Base-by-base conservation (phyloP, 164 flowering plant genomes). In the Liquidambar formosana region DNA sequence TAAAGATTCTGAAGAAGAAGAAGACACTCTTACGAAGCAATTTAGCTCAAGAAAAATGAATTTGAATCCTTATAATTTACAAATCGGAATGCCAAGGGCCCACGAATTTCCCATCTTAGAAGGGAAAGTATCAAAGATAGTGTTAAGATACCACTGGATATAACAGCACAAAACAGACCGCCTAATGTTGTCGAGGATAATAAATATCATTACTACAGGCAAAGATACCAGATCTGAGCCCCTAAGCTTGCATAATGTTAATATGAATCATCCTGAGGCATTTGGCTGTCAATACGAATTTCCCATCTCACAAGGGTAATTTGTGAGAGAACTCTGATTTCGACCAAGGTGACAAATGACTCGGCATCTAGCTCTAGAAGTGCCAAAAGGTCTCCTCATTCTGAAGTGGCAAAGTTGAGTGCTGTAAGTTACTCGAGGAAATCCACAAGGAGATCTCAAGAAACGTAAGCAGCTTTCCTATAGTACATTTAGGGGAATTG, bases 1-100 rank as follows among this genome's bases (percentile, higher is more conserved):
- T 65, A 83, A 84, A 72, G 98, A 96, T 82, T 96, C 99, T 65
- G 97, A 93, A 75, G 97, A 89, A 23, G 98, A 93, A 41, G 87
- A 79, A 65, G 77, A 64, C 58, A 56, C 62, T 49, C 19, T 47
- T 27, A 9, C 28, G 3, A 68, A 74, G 65, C 74, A 72, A 63
- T 51, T 61, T 23, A 61, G 61, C 28, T 74, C 27, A 33, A 78
- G 66, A 67, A 67, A 43, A 11, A 43, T 53, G 47, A 59, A 64
- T 3, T 68, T 28, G 22, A 82, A 67, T 73, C 80, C 86, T 74
- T 58, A 43, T 64, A 76, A 52, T 57, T 38, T 75, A 57, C 81
- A 71, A 47, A 43, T 16, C 43, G 83, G 71, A 51, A 58, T 58
- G 28, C 53, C 65, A 25, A 69, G 28, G 64, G 65, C 67, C n/a